These are phyloP conservation scores for Aegilops sharonensis DNA, from an alignment of 176 grass and related monocot species.

Conservation along the genomic window DNA sequence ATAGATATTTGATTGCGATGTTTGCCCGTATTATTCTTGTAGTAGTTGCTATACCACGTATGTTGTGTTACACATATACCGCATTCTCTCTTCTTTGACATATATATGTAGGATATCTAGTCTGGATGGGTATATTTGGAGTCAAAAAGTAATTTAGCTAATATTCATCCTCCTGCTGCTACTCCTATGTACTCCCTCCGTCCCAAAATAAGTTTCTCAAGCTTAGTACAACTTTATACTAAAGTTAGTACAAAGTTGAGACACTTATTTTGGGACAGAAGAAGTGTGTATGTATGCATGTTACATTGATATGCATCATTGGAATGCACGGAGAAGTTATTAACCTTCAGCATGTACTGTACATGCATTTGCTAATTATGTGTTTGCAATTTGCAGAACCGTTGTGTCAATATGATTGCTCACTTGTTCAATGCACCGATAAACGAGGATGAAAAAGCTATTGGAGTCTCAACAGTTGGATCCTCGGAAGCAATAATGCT, in stretches of 20 bases:
- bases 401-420: constrained; percentile 75
- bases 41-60: too few relatives aligned
- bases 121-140: too few relatives aligned
- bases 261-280: too few relatives aligned
- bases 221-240: too few relatives aligned
- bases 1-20: too few relatives aligned
- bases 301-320: background rate
- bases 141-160: background rate
- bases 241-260: too few relatives aligned
- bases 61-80: too few relatives aligned
- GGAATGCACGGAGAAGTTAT: background rate
- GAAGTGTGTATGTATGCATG: background rate
- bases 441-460: constrained; percentile 49
- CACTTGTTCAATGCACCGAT: constrained; percentile 65
- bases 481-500: constrained; percentile 83
- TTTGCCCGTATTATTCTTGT: too few relatives aligned
- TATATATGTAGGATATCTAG: too few relatives aligned
- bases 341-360: background rate
- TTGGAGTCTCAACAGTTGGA: constrained; percentile 66
- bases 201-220: too few relatives aligned
- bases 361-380: constrained; percentile 9
- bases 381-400: constrained; percentile 46
- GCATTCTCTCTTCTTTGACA: too few relatives aligned
- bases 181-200: too few relatives aligned
- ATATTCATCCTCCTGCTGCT: background rate